Evolutionary conservation across 352 stramenopile genomes (phyloP).

Genomic region (Pythium dissimile): DNA sequence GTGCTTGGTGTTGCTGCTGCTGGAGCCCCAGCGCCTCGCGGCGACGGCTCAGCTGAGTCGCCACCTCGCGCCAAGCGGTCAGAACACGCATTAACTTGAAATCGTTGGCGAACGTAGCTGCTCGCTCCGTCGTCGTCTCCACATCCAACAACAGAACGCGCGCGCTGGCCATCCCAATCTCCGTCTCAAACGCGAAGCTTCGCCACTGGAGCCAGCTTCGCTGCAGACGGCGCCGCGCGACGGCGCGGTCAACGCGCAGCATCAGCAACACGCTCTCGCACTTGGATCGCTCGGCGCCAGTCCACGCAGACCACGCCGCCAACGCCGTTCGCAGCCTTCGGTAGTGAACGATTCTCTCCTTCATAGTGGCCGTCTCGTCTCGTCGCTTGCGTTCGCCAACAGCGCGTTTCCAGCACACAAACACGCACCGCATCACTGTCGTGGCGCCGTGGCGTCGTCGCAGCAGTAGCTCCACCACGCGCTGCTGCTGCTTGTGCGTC

Average conservation of each 20-base stretch:
- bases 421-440: not conserved
- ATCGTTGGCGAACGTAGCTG: not conserved
- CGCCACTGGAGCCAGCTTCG: slow-evolving; percentile 6
- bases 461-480: slow-evolving; percentile 1
- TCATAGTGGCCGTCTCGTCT: not conserved
- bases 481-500: not conserved
- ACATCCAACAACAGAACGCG: slow-evolving; percentile 1
- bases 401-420: not conserved
- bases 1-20: not conserved
- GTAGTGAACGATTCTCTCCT: not conserved
- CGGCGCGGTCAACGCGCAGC: not conserved
- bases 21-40: not conserved
- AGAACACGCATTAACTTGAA: not conserved
- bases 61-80: slow-evolving; percentile 4
- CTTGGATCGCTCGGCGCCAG: not conserved
- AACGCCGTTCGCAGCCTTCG: not conserved
- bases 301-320: not conserved
- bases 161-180: not conserved
- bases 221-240: not conserved
- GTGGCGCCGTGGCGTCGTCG: not conserved
- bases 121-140: not conserved
- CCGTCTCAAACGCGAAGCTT: not conserved
- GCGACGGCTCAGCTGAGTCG: not conserved
- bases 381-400: not conserved
- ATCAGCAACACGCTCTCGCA: slow-evolving; percentile 5